Base-by-base conservation (phyloP, 495 filamentous ascomycete species). In the Apiosordaria backusii region DNA sequence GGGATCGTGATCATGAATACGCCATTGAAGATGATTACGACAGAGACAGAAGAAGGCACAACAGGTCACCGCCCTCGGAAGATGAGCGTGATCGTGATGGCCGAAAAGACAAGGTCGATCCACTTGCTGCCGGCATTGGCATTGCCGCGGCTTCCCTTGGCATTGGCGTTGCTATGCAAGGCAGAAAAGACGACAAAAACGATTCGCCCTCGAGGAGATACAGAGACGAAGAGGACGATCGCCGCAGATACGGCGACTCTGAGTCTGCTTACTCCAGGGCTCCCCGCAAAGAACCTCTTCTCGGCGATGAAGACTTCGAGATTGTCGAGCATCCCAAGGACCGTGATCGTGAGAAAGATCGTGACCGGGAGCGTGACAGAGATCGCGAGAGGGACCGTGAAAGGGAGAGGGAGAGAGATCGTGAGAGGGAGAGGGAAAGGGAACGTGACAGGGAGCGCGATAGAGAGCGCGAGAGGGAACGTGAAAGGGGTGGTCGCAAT, bases 91-190 rank as follows among this genome's bases (percentile, higher is more conserved):
- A 75, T 13, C 67, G 54, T 24, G 71, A 78, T 18, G 71, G 68
- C 57, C 72, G 65, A 54, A 68, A 63, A 19, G 68, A 68, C 23
- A 73, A 71, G 65, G 29, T 69, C 4, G 80, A 80, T 52, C 84
- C 78, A 64, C 63, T 78, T 16, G 70, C 73, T 7, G 65, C 73
- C 7, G 80, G 78, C 0, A 61, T 79, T 15, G 71, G 76, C 16
- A 67, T 74, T 15, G 81, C 74, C 35, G 80, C 78, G 22, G 76
- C 76, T 0, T 70, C 77, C 16, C 57, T 80, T 13, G 80, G 77
- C n/a, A 69, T 82, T 19, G 63, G 63, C 7, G 67, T 72, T 9
- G 68, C 72, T 16, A 65, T 71, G 24, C 71, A 70, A 65, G 72
- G 73, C 24, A 27, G 59, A 35, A 61, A 27, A 27, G 59, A 61